Conservation (phyloP, 2,329 filamentous ascomycete genomes). For the Monosporascus sp. region DNA sequence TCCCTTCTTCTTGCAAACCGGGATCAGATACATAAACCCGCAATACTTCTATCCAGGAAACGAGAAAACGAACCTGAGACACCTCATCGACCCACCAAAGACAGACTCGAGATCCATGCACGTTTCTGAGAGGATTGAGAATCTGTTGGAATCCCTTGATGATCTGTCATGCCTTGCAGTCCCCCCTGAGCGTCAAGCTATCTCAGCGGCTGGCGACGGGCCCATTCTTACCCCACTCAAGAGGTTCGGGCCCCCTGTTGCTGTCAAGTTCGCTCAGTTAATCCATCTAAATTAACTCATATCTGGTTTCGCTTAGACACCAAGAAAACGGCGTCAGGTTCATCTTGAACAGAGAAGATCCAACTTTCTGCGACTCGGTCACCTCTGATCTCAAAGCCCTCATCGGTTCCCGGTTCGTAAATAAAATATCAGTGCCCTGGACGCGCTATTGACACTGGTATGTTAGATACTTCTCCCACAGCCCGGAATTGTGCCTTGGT, state of each 20-base stretch:
- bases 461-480: neutral
- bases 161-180: neutral
- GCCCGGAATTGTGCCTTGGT: neutral
- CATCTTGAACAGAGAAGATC: neutral
- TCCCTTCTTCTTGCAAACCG: slow-evolving; percentile 2
- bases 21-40: slow-evolving; percentile 7
- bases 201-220: neutral
- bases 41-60: slow-evolving; percentile 6
- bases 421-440: too few relatives aligned
- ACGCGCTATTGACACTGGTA: too few relatives aligned
- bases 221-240: neutral
- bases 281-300: neutral
- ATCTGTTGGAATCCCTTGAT: neutral
- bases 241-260: neutral
- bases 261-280: neutral
- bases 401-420: neutral
- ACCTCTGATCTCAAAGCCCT: neutral
- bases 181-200: neutral
- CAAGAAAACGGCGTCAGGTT: slow-evolving; percentile 2
- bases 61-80: slow-evolving; percentile 2
- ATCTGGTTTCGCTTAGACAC: neutral
- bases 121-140: neutral
- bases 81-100: slow-evolving; percentile 4
- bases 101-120: neutral
- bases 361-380: neutral